phyloP scores from a whole-genome alignment of 2,329 filamentous ascomycete species.

The Metarhizium sp. region DNA sequence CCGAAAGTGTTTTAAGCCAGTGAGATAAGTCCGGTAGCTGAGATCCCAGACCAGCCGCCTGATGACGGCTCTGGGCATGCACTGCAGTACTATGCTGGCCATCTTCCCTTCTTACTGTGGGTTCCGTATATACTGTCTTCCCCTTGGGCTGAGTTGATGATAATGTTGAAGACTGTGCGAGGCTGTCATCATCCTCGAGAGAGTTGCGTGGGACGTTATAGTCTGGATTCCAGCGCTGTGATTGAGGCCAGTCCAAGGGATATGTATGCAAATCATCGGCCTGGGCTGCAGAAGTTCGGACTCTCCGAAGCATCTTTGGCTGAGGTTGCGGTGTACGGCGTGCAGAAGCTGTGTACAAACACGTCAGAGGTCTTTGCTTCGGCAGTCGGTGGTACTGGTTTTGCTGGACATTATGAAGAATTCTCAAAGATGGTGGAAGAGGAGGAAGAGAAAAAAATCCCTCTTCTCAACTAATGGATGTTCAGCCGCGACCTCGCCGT shows the following conservation, averaged over 20 bases:
- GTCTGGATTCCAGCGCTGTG: conserved; percentile 18
- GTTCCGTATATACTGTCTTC: neutral
- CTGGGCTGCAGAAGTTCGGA: neutral
- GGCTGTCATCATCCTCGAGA: conserved; percentile 1
- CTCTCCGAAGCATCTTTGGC: neutral
- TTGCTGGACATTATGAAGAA: too few relatives aligned
- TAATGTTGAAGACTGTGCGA: neutral
- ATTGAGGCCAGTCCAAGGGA: conserved; percentile 10
- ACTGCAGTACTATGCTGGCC: too few relatives aligned
- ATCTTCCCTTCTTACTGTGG: too few relatives aligned
- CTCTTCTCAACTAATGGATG: too few relatives aligned
- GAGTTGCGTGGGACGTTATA: conserved; percentile 16
- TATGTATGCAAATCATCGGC: conserved; percentile 6
- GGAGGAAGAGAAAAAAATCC: too few relatives aligned
- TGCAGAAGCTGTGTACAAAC: neutral
- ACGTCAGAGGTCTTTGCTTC: neutral
- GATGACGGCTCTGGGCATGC: too few relatives aligned
- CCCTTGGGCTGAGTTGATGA: conserved; percentile 1
- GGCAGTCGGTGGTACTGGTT: too few relatives aligned
- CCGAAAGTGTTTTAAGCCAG: conserved; percentile 20
- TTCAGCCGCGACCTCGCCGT: too few relatives aligned
- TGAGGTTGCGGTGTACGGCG: neutral
- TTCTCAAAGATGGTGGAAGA: too few relatives aligned
- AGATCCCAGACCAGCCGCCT: too few relatives aligned
- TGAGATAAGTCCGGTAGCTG: conserved; percentile 15